These are phyloP conservation scores for Trichophyton benhamiae DNA, from an alignment of 2,329 filamentous ascomycete species.

Conservation along the genomic window DNA sequence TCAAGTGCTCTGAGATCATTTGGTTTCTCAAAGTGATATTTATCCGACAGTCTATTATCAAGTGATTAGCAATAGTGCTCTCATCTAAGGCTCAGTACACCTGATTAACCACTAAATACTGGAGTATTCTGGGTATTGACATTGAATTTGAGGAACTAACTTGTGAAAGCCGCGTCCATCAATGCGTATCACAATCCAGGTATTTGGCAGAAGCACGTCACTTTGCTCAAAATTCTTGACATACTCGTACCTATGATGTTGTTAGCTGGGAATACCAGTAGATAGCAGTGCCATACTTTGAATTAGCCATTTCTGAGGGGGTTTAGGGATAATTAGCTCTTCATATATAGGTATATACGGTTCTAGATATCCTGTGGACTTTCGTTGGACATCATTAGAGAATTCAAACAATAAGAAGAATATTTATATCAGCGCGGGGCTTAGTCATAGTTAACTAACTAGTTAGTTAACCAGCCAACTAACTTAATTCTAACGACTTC, in stretches of 20 bases:
- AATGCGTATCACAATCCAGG: constrained; percentile 88
- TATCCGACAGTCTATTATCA: constrained; percentile 60
- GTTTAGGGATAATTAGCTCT: not conserved
- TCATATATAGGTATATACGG: not conserved
- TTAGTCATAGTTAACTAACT: not conserved
- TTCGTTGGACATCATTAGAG: too few species aligned
- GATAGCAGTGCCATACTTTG: constrained; percentile 21
- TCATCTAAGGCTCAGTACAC: not conserved
- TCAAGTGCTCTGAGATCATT: constrained; percentile 79
- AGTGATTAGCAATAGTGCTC: not conserved
- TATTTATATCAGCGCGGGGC: not conserved
- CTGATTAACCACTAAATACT: not conserved
- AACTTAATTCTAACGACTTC: not conserved
- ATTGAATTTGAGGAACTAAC: constrained; percentile 32
- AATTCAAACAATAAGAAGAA: too few species aligned
- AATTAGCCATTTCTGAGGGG: constrained; percentile 25
- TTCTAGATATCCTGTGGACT: too few species aligned
- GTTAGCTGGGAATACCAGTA: not conserved
- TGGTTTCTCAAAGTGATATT: constrained; percentile 79
- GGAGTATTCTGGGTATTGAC: not conserved
- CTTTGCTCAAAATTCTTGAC: constrained; percentile 78
- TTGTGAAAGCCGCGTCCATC: constrained; percentile 94
- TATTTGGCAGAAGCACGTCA: constrained; percentile 71
- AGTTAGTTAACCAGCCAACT: not conserved
- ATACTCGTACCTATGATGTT: constrained; percentile 65